Evolutionary conservation across 805 yeast species (phyloP).

Genomic region (Suhomyces vadensis): DNA sequence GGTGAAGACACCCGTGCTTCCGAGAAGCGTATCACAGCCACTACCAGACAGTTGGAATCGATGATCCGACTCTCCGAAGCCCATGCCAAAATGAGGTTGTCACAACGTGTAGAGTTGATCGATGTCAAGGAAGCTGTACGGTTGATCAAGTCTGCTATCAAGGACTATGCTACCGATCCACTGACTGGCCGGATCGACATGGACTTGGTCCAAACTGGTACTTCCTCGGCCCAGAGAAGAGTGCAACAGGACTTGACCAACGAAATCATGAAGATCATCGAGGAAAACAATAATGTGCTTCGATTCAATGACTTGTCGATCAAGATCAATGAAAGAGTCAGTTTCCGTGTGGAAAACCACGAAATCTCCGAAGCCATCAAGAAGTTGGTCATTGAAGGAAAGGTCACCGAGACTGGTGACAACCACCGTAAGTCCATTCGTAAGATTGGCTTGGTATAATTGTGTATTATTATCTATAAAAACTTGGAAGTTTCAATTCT

Average conservation of each 20-base stretch:
- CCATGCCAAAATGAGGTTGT: constrained; percentile 93
- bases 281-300: constrained; percentile 48
- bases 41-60: constrained; percentile 94
- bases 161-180: constrained; percentile 98
- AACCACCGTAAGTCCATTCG: constrained; percentile 64
- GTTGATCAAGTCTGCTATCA: constrained; percentile 87
- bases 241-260: constrained; percentile 70
- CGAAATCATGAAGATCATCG: constrained; percentile 56
- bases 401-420: constrained; percentile 67
- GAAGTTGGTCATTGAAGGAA: constrained; percentile 70
- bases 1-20: constrained; percentile 89
- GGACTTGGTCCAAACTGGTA: constrained; percentile 96
- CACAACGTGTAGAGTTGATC: constrained; percentile 63
- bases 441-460: constrained; percentile 20
- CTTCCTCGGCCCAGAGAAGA: constrained; percentile 81
- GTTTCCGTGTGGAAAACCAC: constrained; percentile 63
- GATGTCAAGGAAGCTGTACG: constrained; percentile 96
- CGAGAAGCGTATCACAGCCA: constrained; percentile 93
- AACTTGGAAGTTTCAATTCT: constrained; percentile 13
- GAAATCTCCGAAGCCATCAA: constrained; percentile 70
- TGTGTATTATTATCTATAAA: constrained; percentile 6
- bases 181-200: constrained; percentile 94
- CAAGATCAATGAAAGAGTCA: constrained; percentile 64
- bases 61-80: constrained; percentile 96
- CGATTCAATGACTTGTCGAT: constrained; percentile 59